Conservation (phyloP, 441 rosid genomes). For the Mallotus japonicus region DNA sequence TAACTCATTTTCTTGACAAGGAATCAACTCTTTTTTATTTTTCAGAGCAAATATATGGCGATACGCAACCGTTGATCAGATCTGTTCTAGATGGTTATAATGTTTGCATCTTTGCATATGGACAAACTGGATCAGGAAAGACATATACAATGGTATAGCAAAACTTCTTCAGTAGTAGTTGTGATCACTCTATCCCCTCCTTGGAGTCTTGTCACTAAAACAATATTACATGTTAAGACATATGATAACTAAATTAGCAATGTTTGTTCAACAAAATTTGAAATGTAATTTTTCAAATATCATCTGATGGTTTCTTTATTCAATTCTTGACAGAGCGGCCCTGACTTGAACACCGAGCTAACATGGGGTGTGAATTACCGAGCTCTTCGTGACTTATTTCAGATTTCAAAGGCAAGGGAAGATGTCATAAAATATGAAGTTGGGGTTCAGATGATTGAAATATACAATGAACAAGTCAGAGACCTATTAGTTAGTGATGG, state of each 20-base stretch:
- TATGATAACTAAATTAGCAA: not conserved
- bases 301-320: not conserved
- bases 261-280: not conserved
- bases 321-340: conserved; percentile 64
- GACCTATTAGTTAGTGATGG: conserved; percentile 85
- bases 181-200: too few species aligned
- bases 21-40: conserved; percentile 5
- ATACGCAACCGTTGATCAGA: conserved; percentile 76
- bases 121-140: conserved; percentile 98
- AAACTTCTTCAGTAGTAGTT: not conserved
- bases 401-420: conserved; percentile 61
- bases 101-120: conserved; percentile 96
- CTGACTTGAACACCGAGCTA: conserved; percentile 63
- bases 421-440: conserved; percentile 67
- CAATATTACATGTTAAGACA: not conserved
- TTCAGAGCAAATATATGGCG: conserved; percentile 74
- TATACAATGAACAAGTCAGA: conserved; percentile 94
- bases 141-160: conserved; percentile 82
- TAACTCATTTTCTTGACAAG: conserved; percentile 13
- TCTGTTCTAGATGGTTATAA: conserved; percentile 91
- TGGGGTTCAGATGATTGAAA: conserved; percentile 96
- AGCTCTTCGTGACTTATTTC: conserved; percentile 80
- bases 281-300: not conserved
- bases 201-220: too few species aligned
- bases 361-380: conserved; percentile 96